Base-by-base conservation (phyloP, 192 early-diverging fungal species). In the Pilobolus umbonatus region DNA sequence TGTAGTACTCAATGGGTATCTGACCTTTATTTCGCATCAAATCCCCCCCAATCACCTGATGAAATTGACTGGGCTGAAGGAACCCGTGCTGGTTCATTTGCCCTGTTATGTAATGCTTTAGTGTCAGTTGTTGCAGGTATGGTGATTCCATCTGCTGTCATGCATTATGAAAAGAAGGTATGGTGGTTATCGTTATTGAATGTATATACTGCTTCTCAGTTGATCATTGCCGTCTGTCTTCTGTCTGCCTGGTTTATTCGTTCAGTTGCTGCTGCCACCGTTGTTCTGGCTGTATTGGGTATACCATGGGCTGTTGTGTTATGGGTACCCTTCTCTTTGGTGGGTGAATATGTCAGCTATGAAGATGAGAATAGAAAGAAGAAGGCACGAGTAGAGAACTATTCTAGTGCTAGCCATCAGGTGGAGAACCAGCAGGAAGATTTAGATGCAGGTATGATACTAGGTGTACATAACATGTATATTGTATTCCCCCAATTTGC, bases 381-480 rank as follows among this genome's bases (percentile, higher is more conserved):
- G 0, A 8, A 14, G 3, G 9, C 46, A 28, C 2, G 29, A 11
- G 32, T 45, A 31, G 17, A 22, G n/a, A 35, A 29, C 19, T 61
- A 48, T 42, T 22, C 25, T 11, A 10, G 28, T 1, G 4, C n/a
- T 15, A 42, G 28, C 1, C 30, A 32, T 12, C 21, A 21, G 8
- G 26, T 17, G 15, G 38, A 19, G 22, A 30, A 39, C 3, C 39
- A 24, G 15, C 39, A 43, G 5, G 28, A 47, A 44, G 65, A 67
- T 1, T 50, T 67, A 21, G 65, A 67, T 51, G 80, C 87, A 0
- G 88, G 88, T 11, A 76, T 91, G 35, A 80, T 93, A 3, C 72
- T 95, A 30, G 95, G 94, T 7, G 89, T 96, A 22, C 92, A 94
- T 75, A 98, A 98, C 68, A 86, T 96, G 61, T 95, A 91, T 63